phyloP scores from a whole-genome alignment of 2,329 filamentous ascomycete species.

The Pseudocercospora eumusae region DNA sequence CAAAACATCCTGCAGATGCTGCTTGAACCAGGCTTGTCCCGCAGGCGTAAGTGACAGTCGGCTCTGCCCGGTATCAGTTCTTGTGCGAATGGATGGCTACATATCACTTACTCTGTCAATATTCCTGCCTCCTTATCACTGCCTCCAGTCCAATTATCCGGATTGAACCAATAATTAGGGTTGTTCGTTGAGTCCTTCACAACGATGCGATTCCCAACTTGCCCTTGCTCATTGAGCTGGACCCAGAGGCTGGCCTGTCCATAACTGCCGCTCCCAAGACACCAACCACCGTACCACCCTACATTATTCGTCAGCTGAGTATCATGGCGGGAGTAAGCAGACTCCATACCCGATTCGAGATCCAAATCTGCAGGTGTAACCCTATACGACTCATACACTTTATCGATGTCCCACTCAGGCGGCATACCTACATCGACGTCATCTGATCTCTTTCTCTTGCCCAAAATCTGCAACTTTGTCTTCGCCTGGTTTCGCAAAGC shows the following conservation, averaged over 20 bases:
- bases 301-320: not conserved
- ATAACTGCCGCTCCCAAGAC: not conserved
- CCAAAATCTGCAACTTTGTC: not conserved
- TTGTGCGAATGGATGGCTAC: not conserved
- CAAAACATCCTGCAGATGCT: conserved; percentile 4
- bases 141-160: conserved; percentile 1
- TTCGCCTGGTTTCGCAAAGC: not conserved
- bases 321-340: not conserved
- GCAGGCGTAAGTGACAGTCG: conserved; percentile 10
- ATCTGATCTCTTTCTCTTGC: not conserved
- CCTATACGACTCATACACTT: not conserved
- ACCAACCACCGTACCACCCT: not conserved
- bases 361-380: not conserved
- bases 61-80: not conserved
- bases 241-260: not conserved
- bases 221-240: not conserved
- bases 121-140: not conserved
- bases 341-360: not conserved
- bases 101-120: not conserved
- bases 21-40: conserved; percentile 8
- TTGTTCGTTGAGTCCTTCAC: conserved; percentile 9
- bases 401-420: not conserved
- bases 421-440: not conserved
- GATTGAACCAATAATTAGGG: not conserved
- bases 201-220: conserved; percentile 10